Base-by-base conservation (phyloP, 2,329 filamentous ascomycete species). In the Waltergamsia citrina region DNA sequence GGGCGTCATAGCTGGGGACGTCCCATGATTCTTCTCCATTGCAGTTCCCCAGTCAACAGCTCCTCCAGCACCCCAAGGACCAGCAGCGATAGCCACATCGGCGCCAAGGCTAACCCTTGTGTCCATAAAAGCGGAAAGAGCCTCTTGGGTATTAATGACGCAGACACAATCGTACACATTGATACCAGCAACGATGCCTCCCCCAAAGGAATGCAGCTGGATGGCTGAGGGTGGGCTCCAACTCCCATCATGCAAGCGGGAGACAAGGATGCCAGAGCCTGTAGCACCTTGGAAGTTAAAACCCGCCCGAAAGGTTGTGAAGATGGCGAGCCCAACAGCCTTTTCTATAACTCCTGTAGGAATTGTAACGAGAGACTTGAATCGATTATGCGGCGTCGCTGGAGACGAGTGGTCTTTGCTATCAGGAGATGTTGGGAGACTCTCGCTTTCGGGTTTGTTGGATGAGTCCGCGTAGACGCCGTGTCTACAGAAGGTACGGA, bases 111-210 rank as follows among this genome's bases (percentile, higher is more conserved):
- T 88, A 42, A 84, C 78, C 11, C 85, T 73, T 2, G 84, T 69
- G 38, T 74, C 76, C 39, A 80, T 82, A 54, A 93, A 93, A 0
- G 83, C 81, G 12, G 81, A 74, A 27, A 93, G 63, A 0, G 85
- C 85, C 43, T 83, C 71, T 27, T 73, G 67, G 4, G 74, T 83
- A 59, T 93, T 93, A 55, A 94, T 87, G 23, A 93, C 81, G 17
- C 87, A 76, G 3, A 94, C 84, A 45, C 84, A 92, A 53, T 93
- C 86, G 60, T 92, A 93, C 19, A 93, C 86, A 53, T 93, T 86
- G 10, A 90, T 71, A 10, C 86, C 86, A 1, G 84, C 74, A 39
- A 90, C 69, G 51, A 93, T 85, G 0, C 86, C 86, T 2, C 86
- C 71, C 4, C 82, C 85, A 2, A 85, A 71, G 0, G 84, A 85